Conservation (phyloP, 768 basidiomycete species). For the Termitomyces heimii region DNA sequence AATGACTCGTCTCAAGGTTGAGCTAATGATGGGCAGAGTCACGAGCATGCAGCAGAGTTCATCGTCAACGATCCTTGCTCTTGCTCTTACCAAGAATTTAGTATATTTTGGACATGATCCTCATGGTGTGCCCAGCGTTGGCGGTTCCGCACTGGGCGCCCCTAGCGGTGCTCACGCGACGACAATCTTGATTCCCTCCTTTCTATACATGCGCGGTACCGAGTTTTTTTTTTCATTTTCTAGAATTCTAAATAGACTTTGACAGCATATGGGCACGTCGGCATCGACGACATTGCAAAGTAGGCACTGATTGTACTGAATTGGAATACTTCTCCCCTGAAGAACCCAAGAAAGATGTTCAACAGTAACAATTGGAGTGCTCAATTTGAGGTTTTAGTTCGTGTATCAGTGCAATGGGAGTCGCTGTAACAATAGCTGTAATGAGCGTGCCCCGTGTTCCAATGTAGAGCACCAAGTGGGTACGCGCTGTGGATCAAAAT, state of each 20-base stretch:
- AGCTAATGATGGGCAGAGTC: slow-evolving; percentile 4
- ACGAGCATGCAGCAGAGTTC: slow-evolving; percentile 2
- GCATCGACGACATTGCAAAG: neutral
- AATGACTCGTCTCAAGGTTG: slow-evolving; percentile 1
- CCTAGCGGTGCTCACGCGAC: neutral
- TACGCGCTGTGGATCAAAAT: neutral
- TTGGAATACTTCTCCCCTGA: neutral
- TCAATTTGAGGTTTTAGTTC: neutral
- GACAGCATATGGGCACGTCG: neutral
- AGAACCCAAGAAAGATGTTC: neutral
- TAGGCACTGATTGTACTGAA: neutral
- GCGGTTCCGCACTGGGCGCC: neutral
- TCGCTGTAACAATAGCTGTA: neutral
- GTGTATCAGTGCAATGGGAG: neutral
- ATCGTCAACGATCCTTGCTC: neutral
- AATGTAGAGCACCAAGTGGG: neutral
- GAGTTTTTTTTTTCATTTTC: neutral
- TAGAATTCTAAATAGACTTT: neutral
- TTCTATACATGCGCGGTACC: neutral
- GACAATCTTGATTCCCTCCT: neutral
- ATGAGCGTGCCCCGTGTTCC: neutral
- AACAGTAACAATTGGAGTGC: neutral
- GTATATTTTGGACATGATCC: neutral
- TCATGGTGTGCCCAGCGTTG: neutral
- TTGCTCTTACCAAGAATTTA: neutral